Base-by-base conservation (phyloP, 768 basidiomycete species). In the Mycena sanguinolenta region DNA sequence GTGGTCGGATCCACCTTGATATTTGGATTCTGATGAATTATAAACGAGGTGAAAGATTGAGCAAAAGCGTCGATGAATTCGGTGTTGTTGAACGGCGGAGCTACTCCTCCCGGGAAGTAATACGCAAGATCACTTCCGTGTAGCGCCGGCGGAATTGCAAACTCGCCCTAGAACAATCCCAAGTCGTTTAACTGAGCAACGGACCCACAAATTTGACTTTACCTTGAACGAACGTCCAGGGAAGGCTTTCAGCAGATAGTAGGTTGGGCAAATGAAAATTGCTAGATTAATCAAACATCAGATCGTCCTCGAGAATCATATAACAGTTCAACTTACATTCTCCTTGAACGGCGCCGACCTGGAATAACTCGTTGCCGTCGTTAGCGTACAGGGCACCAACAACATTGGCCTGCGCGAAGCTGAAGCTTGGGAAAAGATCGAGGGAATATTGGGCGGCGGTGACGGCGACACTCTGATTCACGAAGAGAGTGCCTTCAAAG, bases 201-300 rank as follows among this genome's bases (percentile, higher is more conserved):
- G n/a, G n/a, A n/a, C 19, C 19, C 25, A 19, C 4, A 55, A 55
- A 34, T 34, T 16, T 3, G 36, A 58, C 0, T 14, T 2, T 19
- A 79, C 81, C 76, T 79, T 82, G 71, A 74, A 82, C 0, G 79
- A 70, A 13, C 71, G 67, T n/a, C 74, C 76, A 6, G 58, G 14
- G 61, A 81, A 82, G 13, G 82, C 60, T 7, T 64, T n/a, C 3
- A 82, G 70, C 44, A 82, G n/a, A 38, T 63, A 72, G 53, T 81
- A 79, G 1, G 79, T 75, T 2, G 81, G 81, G 57, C 82, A 82
- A 28, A 79, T 71, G 58, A 83, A 75, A n/a, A 79, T 79, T 3
- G 80, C 82, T 82, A 65, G 17, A 38, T 3, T 50, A 19, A 55
- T n/a, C 23, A 49, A 46, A 21, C 12, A 50, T 30, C 57, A 19